Evolutionary conservation across 805 yeast genomes (phyloP).

Genomic region (Wickerhamia fluorescens): DNA sequence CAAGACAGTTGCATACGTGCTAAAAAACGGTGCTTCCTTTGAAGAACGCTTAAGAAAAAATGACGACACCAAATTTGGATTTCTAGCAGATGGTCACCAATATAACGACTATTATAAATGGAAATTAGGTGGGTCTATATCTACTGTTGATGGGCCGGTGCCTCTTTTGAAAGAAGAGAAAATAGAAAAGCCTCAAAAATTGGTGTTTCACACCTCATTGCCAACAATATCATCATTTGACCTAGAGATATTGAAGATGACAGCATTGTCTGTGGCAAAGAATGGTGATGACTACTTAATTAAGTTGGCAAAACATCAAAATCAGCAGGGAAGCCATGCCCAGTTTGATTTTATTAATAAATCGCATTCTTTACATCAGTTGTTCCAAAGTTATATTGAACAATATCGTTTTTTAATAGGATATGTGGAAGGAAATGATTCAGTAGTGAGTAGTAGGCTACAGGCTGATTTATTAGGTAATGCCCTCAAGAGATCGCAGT

Average conservation of each 20-base stretch:
- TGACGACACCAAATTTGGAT: conserved; percentile 52
- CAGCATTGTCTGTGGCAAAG: conserved; percentile 62
- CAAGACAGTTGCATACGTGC: conserved; percentile 66
- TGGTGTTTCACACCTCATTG: conserved; percentile 10
- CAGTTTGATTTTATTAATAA: conserved; percentile 65
- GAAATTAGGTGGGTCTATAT: conserved; percentile 34
- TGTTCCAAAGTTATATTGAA: conserved; percentile 42
- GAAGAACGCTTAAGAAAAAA: conserved; percentile 51
- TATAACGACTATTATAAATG: conserved; percentile 52
- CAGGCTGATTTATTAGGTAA: conserved; percentile 11
- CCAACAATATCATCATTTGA: conserved; percentile 52
- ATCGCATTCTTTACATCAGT: conserved; percentile 51
- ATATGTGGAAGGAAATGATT: conserved; percentile 6
- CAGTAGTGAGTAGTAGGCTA: conserved; percentile 1
- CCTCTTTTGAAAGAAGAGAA: conserved; percentile 18
- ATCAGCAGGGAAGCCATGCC: conserved; percentile 28
- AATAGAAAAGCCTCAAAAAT: conserved; percentile 3
- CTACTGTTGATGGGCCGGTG: no score
- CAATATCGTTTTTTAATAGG: conserved; percentile 43
- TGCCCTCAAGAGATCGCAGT: conserved; percentile 54
- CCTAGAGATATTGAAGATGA: conserved; percentile 58
- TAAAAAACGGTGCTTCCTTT: conserved; percentile 60
- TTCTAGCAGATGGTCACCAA: conserved; percentile 48
- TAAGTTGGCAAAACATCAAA: conserved; percentile 29
- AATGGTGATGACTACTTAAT: conserved; percentile 44